Conservation (phyloP, 768 basidiomycete genomes). For the Ramaria rubella region DNA sequence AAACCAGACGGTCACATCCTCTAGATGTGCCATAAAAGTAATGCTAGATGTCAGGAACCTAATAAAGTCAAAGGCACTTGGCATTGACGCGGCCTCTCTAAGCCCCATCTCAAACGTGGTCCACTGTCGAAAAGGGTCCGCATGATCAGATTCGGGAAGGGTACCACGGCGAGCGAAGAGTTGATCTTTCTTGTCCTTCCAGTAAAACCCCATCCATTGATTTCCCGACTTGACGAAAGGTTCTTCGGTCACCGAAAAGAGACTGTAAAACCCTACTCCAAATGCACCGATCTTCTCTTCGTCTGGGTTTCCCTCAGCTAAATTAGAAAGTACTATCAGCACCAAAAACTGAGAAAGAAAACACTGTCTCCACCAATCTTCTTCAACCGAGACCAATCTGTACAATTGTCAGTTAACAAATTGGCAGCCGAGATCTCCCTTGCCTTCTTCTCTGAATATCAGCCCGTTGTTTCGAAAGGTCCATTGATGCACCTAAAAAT, state of each 20-base stretch:
- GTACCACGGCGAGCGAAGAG: constrained; percentile 77
- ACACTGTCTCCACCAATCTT: constrained; percentile 62
- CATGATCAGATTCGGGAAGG: constrained; percentile 34
- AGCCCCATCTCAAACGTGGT: constrained; percentile 87
- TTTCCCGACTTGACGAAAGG: constrained; percentile 81
- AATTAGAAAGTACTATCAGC: neutral
- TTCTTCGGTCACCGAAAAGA: constrained; percentile 79
- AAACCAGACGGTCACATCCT: constrained; percentile 72
- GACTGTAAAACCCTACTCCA: constrained; percentile 78
- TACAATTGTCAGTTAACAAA: neutral
- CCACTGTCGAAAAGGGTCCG: constrained; percentile 42
- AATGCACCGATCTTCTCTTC: constrained; percentile 96
- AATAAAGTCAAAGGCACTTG: constrained; percentile 78
- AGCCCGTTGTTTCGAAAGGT: constrained; percentile 85
- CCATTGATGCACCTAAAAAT: constrained; percentile 68
- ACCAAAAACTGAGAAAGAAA: neutral
- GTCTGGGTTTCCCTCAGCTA: constrained; percentile 90
- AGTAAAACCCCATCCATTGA: constrained; percentile 94
- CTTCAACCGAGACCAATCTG: constrained; percentile 81
- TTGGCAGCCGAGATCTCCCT: neutral
- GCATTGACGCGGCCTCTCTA: constrained; percentile 74
- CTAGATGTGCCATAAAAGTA: constrained; percentile 83
- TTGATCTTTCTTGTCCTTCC: constrained; percentile 89
- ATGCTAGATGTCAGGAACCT: constrained; percentile 87
- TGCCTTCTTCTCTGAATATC: constrained; percentile 58